These are phyloP conservation scores for Ganoderma lucidum DNA, from an alignment of 1,284 basidiomycete species.

Conservation along the genomic window DNA sequence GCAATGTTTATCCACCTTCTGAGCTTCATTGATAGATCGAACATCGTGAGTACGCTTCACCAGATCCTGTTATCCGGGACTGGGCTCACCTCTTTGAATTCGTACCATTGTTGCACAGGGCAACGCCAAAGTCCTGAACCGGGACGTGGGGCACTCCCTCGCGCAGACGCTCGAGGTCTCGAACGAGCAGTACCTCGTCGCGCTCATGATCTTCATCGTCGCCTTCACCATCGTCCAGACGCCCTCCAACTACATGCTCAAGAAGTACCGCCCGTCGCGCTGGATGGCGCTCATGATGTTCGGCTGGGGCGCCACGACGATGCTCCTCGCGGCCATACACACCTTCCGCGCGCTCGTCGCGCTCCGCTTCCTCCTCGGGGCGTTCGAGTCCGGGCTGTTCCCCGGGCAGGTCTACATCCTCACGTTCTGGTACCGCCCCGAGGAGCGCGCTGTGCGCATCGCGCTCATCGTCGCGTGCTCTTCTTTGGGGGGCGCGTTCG, in stretches of 20 bases:
- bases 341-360: constrained; percentile 47
- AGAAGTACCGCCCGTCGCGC: constrained; percentile 48
- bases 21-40: constrained; percentile 46
- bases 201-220: constrained; percentile 50
- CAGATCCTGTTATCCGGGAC: not conserved
- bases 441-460: constrained; percentile 49
- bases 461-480: constrained; percentile 48
- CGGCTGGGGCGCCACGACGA: constrained; percentile 51
- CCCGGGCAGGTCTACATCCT: constrained; percentile 61
- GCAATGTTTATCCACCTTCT: constrained; percentile 46
- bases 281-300: constrained; percentile 50
- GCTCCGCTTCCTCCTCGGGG: constrained; percentile 67
- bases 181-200: constrained; percentile 44
- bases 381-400: constrained; percentile 72
- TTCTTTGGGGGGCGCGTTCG: constrained; percentile 54
- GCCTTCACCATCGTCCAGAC: constrained; percentile 48
- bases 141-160: constrained; percentile 44
- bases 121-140: constrained; percentile 48
- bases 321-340: constrained; percentile 43
- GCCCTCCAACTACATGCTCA: constrained; percentile 52
- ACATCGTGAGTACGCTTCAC: constrained; percentile 39
- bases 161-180: constrained; percentile 43
- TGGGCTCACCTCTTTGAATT: not conserved
- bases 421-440: constrained; percentile 51
- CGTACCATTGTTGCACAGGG: constrained; percentile 35